Base-by-base conservation (phyloP, 257 asterid species). In the Osmanthus fragrans region DNA sequence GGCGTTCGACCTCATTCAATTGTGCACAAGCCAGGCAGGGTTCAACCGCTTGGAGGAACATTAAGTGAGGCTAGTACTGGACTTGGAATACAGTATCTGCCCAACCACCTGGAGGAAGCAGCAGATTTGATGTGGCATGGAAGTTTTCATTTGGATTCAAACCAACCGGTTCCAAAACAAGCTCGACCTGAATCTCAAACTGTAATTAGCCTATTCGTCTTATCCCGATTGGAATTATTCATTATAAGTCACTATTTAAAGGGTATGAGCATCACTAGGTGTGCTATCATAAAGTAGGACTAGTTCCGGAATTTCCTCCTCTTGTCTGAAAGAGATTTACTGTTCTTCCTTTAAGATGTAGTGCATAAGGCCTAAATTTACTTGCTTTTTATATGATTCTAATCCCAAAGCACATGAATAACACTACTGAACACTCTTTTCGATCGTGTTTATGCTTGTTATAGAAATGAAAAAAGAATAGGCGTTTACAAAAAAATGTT, bases 101-200 rank as follows among this genome's bases (percentile, higher is more conserved):
- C 78, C 32, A 79, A 82, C 71, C 77, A 47, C 7, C 56, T 66
- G 74, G 82, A 77, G 71, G 89, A 86, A 85, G 84, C 83, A 71
- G 72, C 79, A 25, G 88, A 87, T 40, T 42, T 78, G 73, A 85
- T 77, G 87, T 92, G 99, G 97, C 97, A 96, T n/a, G 96, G 99
- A 86, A 88, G 96, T 83, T 91, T 92, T 85, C 87, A 92, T 74
- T 29, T 82, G 64, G 85, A 87, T 77, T 77, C 83, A 15, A 91
- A 82, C 71, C 85, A 75, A 76, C 77, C 90, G 77, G 80, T 73
- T 75, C 78, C 88, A 36, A 36, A 76, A 82, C 74, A 75, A 37
- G 80, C 90, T 93, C 2, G 98, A 95, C 86, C 87, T 95, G 83
- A 95, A 89, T 85, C 99, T 95, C 74, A 93, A 87, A 86, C 90